Base-by-base conservation (phyloP, 2,329 filamentous ascomycete genomes). In the Stagonosporopsis cucurbitacearum region DNA sequence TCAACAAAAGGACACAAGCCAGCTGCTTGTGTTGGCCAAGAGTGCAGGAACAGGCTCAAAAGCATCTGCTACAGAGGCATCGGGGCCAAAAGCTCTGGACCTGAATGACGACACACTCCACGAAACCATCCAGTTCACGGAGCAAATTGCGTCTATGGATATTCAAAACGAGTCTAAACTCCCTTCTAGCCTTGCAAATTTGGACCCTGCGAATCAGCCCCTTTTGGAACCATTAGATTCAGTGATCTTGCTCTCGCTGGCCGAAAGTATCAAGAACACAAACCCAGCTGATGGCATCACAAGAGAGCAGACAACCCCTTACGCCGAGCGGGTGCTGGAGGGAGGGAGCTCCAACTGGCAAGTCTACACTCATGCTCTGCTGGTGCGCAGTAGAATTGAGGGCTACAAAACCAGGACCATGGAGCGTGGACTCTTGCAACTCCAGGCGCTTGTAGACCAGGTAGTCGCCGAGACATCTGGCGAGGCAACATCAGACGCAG, bases 281-380 rank as follows among this genome's bases (percentile, higher is more conserved):
- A 89, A 92, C 0, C 92, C 95, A 0, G 82, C 87, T 1, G 89
- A 98, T 71, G 88, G 90, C 0, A 80, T 99, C 0, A 98, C 93
- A 0, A 84, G 92, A n/a, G 93, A 98, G 76, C 92, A 98, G 72
- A 94, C 96, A 4, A 77, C 96, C 1, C 95, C 95, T 0, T 99
- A 94, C 71, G 95, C 95, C 0, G 89, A 88, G 1, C 86, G 95
- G 36, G 95, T 98, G 0, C 82, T 99, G 1, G 85, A 90, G 8
- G 92, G 95, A 58, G 93, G 94, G 64, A 90, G 90, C 41, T 94
- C 92, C 0, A 99, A 98, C 75, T 99, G 95, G 95, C 95, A 98
- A 74, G 88, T 97, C 30, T 98, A 98, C 72, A 97, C 95, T 0
- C 93, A 98, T 71, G 95, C 92, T 0, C 81, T 99, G 8, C 82